A percentile compares a stretch with the other conserved stretches of the same genome.
Evolutionary conservation across 2,329 filamentous ascomycete species (phyloP).

Genomic region (Arthrocladium fulminans): DNA sequence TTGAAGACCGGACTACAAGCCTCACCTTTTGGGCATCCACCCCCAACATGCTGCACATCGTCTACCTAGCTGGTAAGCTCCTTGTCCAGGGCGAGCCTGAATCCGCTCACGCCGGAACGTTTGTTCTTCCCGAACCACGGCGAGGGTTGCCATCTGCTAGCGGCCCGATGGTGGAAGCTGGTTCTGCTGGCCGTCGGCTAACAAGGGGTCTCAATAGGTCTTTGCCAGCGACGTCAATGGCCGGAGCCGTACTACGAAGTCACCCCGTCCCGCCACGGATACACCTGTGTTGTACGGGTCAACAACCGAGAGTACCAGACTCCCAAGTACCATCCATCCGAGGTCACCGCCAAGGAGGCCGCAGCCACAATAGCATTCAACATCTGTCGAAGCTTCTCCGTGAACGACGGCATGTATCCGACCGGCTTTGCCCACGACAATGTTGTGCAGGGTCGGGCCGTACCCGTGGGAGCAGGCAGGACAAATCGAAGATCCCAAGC

Average conservation of each 20-base stretch:
- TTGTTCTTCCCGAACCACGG: background rate
- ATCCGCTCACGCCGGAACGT: background rate
- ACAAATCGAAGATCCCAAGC: conserved; percentile 34
- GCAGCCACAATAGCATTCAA: conserved; percentile 94
- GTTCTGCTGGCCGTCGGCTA: background rate
- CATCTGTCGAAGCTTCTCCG: conserved; percentile 94
- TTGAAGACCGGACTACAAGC: background rate
- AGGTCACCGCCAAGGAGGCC: conserved; percentile 77
- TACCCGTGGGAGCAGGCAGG: conserved; percentile 54
- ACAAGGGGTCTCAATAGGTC: conserved; percentile 51
- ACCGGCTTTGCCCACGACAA: conserved; percentile 46
- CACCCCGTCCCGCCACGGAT: conserved; percentile 54
- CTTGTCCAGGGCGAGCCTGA: background rate
- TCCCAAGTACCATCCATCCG: conserved; percentile 72
- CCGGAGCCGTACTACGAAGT: conserved; percentile 79
- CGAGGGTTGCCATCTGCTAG: no score
- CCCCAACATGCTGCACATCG: conserved; percentile 22
- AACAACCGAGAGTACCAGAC: conserved; percentile 96
- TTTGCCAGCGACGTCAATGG: conserved; percentile 92
- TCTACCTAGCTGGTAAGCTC: conserved; percentile 23
- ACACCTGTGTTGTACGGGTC: conserved; percentile 82
- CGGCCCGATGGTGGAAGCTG: background rate
- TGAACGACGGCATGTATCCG: conserved; percentile 83
- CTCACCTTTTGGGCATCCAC: conserved; percentile 10
- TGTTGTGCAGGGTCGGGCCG: conserved; percentile 53